phyloP scores from a whole-genome alignment of 495 filamentous ascomycete genomes.

The Podospora fimiseda region DNA sequence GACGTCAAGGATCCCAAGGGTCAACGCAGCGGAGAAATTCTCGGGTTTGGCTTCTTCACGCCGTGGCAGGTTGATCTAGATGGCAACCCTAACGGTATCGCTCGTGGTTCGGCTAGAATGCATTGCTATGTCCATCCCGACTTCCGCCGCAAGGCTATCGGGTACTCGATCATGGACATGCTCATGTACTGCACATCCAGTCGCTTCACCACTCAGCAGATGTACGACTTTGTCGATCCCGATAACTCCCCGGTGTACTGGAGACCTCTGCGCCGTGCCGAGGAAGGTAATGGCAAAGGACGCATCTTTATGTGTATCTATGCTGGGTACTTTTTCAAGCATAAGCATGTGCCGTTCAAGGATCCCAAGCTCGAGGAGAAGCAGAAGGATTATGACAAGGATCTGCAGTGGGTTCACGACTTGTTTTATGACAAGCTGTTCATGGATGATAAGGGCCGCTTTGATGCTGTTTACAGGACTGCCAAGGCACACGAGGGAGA shows the following conservation, averaged over 20 bases:
- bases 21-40: slow-evolving; percentile 10
- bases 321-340: slow-evolving; percentile 20
- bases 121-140: slow-evolving; percentile 31
- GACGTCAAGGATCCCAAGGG: not conserved
- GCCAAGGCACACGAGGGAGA: slow-evolving; percentile 3
- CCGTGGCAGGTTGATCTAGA: slow-evolving; percentile 22
- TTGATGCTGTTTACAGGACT: slow-evolving; percentile 11
- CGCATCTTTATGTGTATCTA: slow-evolving; percentile 25
- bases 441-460: slow-evolving; percentile 18
- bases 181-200: slow-evolving; percentile 25
- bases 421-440: slow-evolving; percentile 20
- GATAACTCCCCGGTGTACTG: slow-evolving; percentile 16
- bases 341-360: not conserved
- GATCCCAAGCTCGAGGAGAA: slow-evolving; percentile 9
- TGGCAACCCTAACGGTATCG: slow-evolving; percentile 14
- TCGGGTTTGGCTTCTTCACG: slow-evolving; percentile 33
- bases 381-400: slow-evolving; percentile 10
- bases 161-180: slow-evolving; percentile 32
- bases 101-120: slow-evolving; percentile 23
- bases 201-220: slow-evolving; percentile 14
- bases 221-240: slow-evolving; percentile 28
- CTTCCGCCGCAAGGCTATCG: slow-evolving; percentile 29
- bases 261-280: slow-evolving; percentile 2
- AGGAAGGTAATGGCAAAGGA: not conserved
- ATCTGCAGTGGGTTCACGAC: slow-evolving; percentile 24